These are phyloP conservation scores for Hymenoscyphus occultus DNA, from an alignment of 2,329 filamentous ascomycete species.

Conservation along the genomic window DNA sequence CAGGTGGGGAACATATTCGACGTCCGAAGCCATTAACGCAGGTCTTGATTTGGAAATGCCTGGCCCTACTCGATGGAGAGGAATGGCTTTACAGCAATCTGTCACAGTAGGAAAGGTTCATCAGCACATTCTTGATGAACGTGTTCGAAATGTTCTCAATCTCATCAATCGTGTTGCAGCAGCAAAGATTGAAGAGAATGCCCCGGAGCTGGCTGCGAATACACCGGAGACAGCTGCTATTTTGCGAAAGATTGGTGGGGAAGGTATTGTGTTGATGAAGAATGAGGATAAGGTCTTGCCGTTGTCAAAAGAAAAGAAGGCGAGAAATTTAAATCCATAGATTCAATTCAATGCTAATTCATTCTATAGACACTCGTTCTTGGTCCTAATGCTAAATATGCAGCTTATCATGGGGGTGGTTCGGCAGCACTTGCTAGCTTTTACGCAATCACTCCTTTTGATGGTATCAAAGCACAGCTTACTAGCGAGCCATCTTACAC, in stretches of 20 bases:
- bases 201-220: slow-evolving; percentile 30
- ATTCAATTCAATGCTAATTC: slow-evolving; percentile 6
- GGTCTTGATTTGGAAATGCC: slow-evolving; percentile 61
- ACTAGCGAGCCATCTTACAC: slow-evolving; percentile 47
- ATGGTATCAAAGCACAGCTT: slow-evolving; percentile 61
- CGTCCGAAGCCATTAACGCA: slow-evolving; percentile 48
- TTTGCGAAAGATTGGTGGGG: slow-evolving; percentile 54
- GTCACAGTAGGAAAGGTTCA: slow-evolving; percentile 28
- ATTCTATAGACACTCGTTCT: slow-evolving; percentile 48
- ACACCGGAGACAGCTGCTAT: slow-evolving; percentile 41
- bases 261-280: slow-evolving; percentile 63
- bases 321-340: slow-evolving; percentile 24
- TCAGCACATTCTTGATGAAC: slow-evolving; percentile 28
- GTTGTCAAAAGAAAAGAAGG: slow-evolving; percentile 55
- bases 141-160: slow-evolving; percentile 31
- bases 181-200: slow-evolving; percentile 29
- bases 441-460: slow-evolving; percentile 64
- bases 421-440: slow-evolving; percentile 36
- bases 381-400: slow-evolving; percentile 55
- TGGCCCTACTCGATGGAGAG: slow-evolving; percentile 42
- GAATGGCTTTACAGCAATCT: slow-evolving; percentile 28
- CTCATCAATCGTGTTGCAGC: slow-evolving; percentile 39
- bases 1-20: slow-evolving; percentile 51
- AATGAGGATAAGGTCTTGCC: slow-evolving; percentile 58
- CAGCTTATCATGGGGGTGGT: slow-evolving; percentile 44